These are phyloP conservation scores for Cercospora janseana DNA, from an alignment of 2,329 filamentous ascomycete genomes.

Conservation along the genomic window DNA sequence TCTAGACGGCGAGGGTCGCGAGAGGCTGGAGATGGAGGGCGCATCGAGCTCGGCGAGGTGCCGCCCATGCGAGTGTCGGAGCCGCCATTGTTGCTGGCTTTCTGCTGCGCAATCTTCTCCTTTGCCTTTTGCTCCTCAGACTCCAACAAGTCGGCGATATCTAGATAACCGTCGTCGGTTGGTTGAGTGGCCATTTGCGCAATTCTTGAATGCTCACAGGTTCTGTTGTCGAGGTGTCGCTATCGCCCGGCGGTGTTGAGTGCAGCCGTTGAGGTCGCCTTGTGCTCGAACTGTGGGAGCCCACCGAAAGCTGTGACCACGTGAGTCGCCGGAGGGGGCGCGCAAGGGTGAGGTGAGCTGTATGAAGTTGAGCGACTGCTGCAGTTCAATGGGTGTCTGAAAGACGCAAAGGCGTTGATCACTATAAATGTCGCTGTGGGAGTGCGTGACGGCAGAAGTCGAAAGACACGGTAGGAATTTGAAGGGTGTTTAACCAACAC, in stretches of 20 bases:
- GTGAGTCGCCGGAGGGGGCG: slow-evolving; percentile 10
- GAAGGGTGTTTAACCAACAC: not conserved
- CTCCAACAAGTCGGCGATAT: slow-evolving; percentile 35
- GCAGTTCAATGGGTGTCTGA: not conserved
- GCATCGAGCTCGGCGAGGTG: slow-evolving; percentile 9
- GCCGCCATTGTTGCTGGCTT: slow-evolving; percentile 21
- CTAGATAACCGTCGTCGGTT: slow-evolving; percentile 17
- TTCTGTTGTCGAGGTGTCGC: slow-evolving; percentile 11
- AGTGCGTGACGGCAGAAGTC: not conserved
- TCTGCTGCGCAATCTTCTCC: slow-evolving; percentile 21
- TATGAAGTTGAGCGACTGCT: not conserved
- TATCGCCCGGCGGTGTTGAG: slow-evolving; percentile 3
- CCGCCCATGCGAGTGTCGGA: slow-evolving; percentile 16
- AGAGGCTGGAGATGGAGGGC: slow-evolving; percentile 10
- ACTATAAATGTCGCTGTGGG: slow-evolving; percentile 3
- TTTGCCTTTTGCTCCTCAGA: slow-evolving; percentile 30
- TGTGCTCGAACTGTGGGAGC: slow-evolving; percentile 1
- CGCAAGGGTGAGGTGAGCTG: slow-evolving; percentile 2
- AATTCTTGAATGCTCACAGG: slow-evolving; percentile 21
- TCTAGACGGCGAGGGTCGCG: slow-evolving; percentile 20
- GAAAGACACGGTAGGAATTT: not conserved
- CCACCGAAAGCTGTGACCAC: slow-evolving; percentile 6
- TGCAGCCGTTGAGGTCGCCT: slow-evolving; percentile 2
- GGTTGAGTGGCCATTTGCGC: slow-evolving; percentile 17
- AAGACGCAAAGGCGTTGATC: not conserved